Evolutionary conservation across 2,329 filamentous ascomycete species (phyloP), one percentile per base, ranked within the genome.

Genomic region (Sclerotinia sclerotiorum): DNA sequence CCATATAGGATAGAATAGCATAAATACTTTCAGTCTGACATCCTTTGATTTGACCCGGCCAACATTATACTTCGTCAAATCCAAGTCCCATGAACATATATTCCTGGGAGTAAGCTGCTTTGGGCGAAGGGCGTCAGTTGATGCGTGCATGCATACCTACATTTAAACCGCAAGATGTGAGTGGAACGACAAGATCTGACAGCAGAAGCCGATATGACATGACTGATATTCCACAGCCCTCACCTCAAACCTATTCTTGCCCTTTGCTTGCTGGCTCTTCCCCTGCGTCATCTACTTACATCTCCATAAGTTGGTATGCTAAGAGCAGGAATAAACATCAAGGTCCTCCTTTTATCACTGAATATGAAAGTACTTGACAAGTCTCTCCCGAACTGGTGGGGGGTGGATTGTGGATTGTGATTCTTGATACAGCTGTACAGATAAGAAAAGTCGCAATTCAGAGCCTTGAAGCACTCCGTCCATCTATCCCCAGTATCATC

Each of bases 381-480:
- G 35, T 63, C 48, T 44, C 39, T 55, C 55, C 49, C 57, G 55
- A 63, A 63, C 60, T 42, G 70, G 72, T 70, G 70, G 64, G 72
- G 64, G 67, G 62, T 75, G 74, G 68, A 74, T 76, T 76, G 72
- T 74, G 73, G 68, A 74, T 76, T 76, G 72, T 74, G 73, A 69
- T 75, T 77, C 74, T 77, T 76, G 71, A 72, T 76, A 77, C 75
- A 77, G 68, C 75, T 76, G 74, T 77, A 77, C 74, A 77, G 49
- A 72, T 68, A 76, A 73, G 70, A 73, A 74, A 73, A 52, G 67
- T 69, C 68, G 69, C 73, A 74, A 71, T 70, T 71, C 71, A 73
- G 70, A 72, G 70, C 64, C 56, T 68, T 49, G 64, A 65, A 66
- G 57, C 65, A 67, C 68, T 61, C 70, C 68, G 54, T 64, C 51